A percentile compares a stretch with the other conserved stretches of the same genome.
Evolutionary conservation across 2,329 filamentous ascomycete genomes (phyloP).

Genomic region (Pyricularia pennisetigena): DNA sequence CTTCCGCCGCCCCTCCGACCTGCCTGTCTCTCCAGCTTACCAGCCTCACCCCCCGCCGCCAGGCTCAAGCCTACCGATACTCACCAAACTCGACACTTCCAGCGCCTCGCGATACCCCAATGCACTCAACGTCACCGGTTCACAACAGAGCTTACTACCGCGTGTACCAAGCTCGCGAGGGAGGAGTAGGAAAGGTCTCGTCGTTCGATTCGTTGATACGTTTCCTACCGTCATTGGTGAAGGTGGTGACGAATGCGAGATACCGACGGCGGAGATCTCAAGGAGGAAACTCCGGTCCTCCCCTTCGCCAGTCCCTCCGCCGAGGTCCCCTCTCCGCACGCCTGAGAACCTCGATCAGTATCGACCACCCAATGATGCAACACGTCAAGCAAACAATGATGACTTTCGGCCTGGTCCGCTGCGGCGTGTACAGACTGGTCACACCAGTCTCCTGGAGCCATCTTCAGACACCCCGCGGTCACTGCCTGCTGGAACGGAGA

Average conservation of each 20-base stretch:
- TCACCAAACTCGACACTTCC: constrained; percentile 43
- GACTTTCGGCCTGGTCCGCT: constrained; percentile 45
- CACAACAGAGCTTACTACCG: constrained; percentile 33
- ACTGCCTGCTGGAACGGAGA: background rate
- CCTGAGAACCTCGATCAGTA: constrained; percentile 5
- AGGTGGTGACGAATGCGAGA: constrained; percentile 78
- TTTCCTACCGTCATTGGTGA: constrained; percentile 78
- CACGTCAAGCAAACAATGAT: constrained; percentile 25
- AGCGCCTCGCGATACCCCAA: constrained; percentile 46
- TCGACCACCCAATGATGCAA: constrained; percentile 15
- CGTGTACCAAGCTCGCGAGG: constrained; percentile 31
- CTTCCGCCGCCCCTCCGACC: constrained; percentile 44
- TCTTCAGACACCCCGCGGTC: constrained; percentile 12
- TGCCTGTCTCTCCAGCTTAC: constrained; percentile 28
- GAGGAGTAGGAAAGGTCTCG: constrained; percentile 53
- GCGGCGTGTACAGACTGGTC: constrained; percentile 49
- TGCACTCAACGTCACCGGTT: constrained; percentile 32
- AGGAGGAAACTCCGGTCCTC: constrained; percentile 27
- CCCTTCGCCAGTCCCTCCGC: constrained; percentile 14
- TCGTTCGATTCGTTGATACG: constrained; percentile 63
- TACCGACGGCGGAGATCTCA: constrained; percentile 62
- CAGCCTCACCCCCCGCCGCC: constrained; percentile 34
- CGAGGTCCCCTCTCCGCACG: constrained; percentile 15
- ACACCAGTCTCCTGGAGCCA: constrained; percentile 21
- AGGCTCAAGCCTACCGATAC: constrained; percentile 25